These are phyloP conservation scores for Brassica hybrid DNA, from an alignment of 441 rosid genomes.

Conservation along the genomic window DNA sequence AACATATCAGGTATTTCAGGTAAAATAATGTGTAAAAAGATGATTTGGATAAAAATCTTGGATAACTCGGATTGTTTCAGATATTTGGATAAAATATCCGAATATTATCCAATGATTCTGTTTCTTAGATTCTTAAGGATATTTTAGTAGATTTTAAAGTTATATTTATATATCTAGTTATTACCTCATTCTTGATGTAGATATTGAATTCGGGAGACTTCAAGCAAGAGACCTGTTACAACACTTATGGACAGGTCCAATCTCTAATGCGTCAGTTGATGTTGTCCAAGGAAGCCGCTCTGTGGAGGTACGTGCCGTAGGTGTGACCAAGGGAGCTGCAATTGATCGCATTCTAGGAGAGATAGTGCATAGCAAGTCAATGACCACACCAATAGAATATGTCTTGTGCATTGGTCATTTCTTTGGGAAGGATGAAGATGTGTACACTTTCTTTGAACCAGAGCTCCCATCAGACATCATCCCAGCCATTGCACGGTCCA, in stretches of 20 bases:
- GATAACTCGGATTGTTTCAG: too few relatives aligned
- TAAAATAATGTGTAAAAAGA: too few relatives aligned
- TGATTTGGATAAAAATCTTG: too few relatives aligned
- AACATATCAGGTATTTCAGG: too few relatives aligned
- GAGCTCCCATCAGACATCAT: constrained; percentile 74
- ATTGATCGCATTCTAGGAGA: constrained; percentile 98
- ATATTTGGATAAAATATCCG: too few relatives aligned
- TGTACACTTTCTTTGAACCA: constrained; percentile 93
- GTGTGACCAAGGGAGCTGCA: constrained; percentile 99
- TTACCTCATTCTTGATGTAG: too few relatives aligned
- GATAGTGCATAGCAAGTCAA: constrained; percentile 89
- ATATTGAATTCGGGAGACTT: too few relatives aligned
- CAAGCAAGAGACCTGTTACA: too few relatives aligned
- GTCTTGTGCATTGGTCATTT: constrained; percentile 96
- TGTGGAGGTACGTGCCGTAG: constrained; percentile 97
- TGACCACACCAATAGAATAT: constrained; percentile 91
- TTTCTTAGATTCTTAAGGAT: too few relatives aligned
- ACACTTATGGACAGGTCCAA: constrained; percentile 99
- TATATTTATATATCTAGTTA: too few relatives aligned
- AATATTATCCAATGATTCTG: too few relatives aligned
- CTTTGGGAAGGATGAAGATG: constrained; percentile 98
- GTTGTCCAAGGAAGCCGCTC: constrained; percentile 98
- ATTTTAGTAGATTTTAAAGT: too few relatives aligned
- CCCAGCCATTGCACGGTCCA: constrained; percentile 55
- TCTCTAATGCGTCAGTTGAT: constrained; percentile 98